Base-by-base conservation (phyloP, 2,329 filamentous ascomycete genomes). In the Colletotrichum chrysophilum region DNA sequence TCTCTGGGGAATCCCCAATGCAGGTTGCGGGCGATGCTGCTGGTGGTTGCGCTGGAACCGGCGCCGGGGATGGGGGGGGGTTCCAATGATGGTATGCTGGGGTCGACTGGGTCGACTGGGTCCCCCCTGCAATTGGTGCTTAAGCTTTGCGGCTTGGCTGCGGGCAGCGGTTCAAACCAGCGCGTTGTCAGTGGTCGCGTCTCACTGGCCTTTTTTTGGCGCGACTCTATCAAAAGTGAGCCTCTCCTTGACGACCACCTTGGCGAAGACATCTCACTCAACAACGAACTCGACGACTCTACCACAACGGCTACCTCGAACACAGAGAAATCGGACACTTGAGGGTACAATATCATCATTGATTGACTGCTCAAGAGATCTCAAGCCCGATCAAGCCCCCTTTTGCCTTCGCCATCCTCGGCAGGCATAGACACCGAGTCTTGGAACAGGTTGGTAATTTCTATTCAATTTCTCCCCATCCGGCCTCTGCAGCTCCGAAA, bases 171-270 rank as follows among this genome's bases (percentile, higher is more conserved):
- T 60, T 55, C 64, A 74, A 60, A 34, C 18, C 66, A 32, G 71
- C 74, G 74, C 71, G 66, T 76, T 76, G 61, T 71, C 61, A 76
- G 74, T 75, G 74, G 74, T 76, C 78, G 78, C 78, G 77, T 78
- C 78, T 75, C 76, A 78, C 70, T 77, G 73, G 75, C 74, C 61
- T 26, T 69, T 71, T 71, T 74, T 69, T 60, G 65, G 74, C 74
- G 74, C 74, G 74, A 48, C 58, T 73, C 26, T 74, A 65, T 76
- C 70, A 21, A 61, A 69, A 69, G 70, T 60, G 74, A 68, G 28
- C 71, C 43, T 65, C 70, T 36, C 58, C 70, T 60, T 5, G 71
- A 74, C 74, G 70, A 75, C 74, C 16, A 69, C 74, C 21, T 38
- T 26, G 32, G 8, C 24, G 30, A 32, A 69, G 48, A 60, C 34